Base-by-base conservation (phyloP, 176 grass and related monocot genomes). In the maize (Zea mays) region DNA sequence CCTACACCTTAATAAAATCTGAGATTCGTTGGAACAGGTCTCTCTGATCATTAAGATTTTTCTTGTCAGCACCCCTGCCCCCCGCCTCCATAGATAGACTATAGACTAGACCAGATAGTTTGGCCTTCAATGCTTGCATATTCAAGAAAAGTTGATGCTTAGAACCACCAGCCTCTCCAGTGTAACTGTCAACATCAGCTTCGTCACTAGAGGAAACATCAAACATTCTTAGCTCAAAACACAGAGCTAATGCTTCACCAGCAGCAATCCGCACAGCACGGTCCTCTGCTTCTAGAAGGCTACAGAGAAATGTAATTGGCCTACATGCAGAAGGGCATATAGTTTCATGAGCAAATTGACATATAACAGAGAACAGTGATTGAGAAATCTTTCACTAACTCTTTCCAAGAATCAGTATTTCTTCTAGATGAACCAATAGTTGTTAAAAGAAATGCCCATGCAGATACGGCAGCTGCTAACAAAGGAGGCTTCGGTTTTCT, bases 1-100 rank as follows among this genome's bases (percentile, higher is more conserved):
- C 36, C 50, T 57, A 41, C 36, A 57, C 71, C 71, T 73, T 73
- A 41, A 73, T 73, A 57, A 73, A 73, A 56, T 73, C 71, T 20
- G 71, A 55, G 36, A 56, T 56, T 73, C 16, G 50, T 73, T 73
- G 71, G 71, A 73, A 73, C 51, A 73, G 52, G 71, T 73, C 50
- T 73, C 50, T 73, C 51, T 73, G 50, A 73, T 73, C 71, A 73
- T 73, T 73, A 56, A 73, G 71, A 73, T 57, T 73, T 73, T 73
- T 73, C 51, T 73, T 73, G 71, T 57, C 71, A 73, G 71, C 71
- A 39, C 50, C 50, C 41, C 51, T 57, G 16, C 71, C 35, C 36
- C 71, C 71, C 0, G 71, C 71, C 71, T 73, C 50, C 71, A 41
- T 73, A 41, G 71, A 73, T 8, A 73, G 51, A 73, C 38, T 56